Evolutionary conservation across 2,329 filamentous ascomycete species (phyloP).

Genomic region (Aspergillus arachidicola): DNA sequence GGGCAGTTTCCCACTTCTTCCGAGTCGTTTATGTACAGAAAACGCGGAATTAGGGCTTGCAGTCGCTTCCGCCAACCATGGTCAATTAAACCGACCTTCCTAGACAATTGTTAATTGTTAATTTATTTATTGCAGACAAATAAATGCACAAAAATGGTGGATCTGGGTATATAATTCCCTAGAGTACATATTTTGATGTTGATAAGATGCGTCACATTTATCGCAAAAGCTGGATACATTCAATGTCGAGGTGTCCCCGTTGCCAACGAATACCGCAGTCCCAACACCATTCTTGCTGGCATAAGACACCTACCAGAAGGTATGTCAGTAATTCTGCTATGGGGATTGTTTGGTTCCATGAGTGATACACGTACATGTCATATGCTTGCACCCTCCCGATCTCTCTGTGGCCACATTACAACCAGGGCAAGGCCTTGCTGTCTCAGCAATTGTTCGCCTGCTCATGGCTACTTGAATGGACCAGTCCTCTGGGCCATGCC

Average conservation of each 20-base stretch:
- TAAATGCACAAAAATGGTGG: background rate
- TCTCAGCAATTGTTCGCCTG: constrained; percentile 10
- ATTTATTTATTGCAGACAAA: too few relatives aligned
- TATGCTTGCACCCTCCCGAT: constrained; percentile 20
- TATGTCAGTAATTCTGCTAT: constrained; percentile 5
- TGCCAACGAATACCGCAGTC: constrained; percentile 19
- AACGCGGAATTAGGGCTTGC: background rate
- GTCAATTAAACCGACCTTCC: background rate
- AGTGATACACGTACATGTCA: constrained; percentile 16
- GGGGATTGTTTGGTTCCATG: too few relatives aligned
- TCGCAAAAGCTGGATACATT: constrained; percentile 4
- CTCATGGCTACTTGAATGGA: constrained; percentile 11
- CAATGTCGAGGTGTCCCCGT: constrained; percentile 14
- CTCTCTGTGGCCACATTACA: constrained; percentile 16
- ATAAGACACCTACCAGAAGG: constrained; percentile 15
- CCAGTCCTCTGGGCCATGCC: background rate
- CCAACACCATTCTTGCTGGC: constrained; percentile 23
- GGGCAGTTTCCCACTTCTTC: background rate
- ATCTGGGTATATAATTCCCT: background rate
- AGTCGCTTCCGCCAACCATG: background rate
- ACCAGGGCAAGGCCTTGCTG: constrained; percentile 15
- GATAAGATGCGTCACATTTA: background rate
- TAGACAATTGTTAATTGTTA: background rate
- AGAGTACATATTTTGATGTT: background rate
- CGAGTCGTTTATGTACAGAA: background rate